Conservation (phyloP, 805 yeast genomes). For the Lipomyces orientalis region DNA sequence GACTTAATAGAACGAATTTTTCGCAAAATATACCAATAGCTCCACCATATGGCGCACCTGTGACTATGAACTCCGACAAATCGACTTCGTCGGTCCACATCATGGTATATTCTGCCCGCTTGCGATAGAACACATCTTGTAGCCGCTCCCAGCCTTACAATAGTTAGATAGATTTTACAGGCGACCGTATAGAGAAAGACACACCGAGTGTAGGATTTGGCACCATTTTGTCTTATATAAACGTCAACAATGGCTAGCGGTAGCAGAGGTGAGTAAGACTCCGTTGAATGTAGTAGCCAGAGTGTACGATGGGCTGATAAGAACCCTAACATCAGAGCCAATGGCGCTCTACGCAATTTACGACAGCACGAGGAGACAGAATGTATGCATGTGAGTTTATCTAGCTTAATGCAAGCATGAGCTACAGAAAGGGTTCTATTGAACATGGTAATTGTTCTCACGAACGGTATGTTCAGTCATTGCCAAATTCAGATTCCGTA, state of each 20-base stretch:
- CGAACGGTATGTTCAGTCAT: not conserved
- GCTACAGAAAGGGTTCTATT: too few relatives aligned
- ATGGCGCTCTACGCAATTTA: too few relatives aligned
- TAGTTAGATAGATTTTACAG: constrained; percentile 36
- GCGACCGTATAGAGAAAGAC: constrained; percentile 44
- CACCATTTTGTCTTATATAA: constrained; percentile 47
- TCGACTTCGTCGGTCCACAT: constrained; percentile 46
- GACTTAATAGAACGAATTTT: constrained; percentile 18
- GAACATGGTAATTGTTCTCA: not conserved
- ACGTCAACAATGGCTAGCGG: not conserved
- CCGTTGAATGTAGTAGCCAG: too few relatives aligned
- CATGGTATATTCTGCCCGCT: constrained; percentile 31
- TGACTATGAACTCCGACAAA: constrained; percentile 52
- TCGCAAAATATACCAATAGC: constrained; percentile 51
- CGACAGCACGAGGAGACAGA: too few relatives aligned
- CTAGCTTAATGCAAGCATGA: too few relatives aligned
- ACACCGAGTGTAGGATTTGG: constrained; percentile 57
- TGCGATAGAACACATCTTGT: constrained; percentile 69
- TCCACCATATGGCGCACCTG: constrained; percentile 60
- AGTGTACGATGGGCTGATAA: too few relatives aligned
- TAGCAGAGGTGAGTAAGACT: too few relatives aligned
- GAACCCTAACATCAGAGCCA: too few relatives aligned
- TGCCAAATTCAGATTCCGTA: not conserved
- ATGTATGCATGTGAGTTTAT: too few relatives aligned
- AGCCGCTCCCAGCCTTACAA: constrained; percentile 75